Evolutionary conservation across 2,329 filamentous ascomycete genomes (phyloP).

Genomic region (Cladosporium sp.): DNA sequence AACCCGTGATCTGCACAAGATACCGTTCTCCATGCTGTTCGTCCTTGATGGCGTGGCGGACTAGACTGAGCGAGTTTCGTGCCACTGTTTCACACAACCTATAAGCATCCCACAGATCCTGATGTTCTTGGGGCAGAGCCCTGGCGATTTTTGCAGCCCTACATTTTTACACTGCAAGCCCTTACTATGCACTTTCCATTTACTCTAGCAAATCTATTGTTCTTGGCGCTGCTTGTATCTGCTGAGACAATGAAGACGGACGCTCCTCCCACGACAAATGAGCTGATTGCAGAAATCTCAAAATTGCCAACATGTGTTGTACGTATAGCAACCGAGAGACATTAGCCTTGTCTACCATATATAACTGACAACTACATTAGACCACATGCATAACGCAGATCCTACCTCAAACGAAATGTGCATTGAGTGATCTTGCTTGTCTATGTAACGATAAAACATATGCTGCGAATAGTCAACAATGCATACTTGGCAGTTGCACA

Average conservation of each 20-base stretch:
- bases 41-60: not conserved
- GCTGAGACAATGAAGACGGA: not conserved
- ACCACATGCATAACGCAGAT: not conserved
- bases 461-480: not conserved
- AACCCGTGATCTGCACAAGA: not conserved
- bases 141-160: not conserved
- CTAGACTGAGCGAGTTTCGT: not conserved
- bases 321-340: not conserved
- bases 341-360: not conserved
- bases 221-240: not conserved
- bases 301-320: constrained; percentile 7
- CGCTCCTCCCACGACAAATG: not conserved
- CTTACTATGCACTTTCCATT: not conserved
- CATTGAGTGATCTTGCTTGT: not conserved
- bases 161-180: not conserved
- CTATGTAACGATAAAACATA: not conserved
- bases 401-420: not conserved
- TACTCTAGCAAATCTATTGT: not conserved
- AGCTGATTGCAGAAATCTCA: not conserved
- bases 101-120: not conserved
- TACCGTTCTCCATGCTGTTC: not conserved
- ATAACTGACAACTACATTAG: not conserved
- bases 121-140: not conserved
- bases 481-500: not conserved
- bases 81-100: not conserved